Evolutionary conservation across 2,329 filamentous ascomycete genomes (phyloP).

Genomic region (Reticulascus tulasneorum): DNA sequence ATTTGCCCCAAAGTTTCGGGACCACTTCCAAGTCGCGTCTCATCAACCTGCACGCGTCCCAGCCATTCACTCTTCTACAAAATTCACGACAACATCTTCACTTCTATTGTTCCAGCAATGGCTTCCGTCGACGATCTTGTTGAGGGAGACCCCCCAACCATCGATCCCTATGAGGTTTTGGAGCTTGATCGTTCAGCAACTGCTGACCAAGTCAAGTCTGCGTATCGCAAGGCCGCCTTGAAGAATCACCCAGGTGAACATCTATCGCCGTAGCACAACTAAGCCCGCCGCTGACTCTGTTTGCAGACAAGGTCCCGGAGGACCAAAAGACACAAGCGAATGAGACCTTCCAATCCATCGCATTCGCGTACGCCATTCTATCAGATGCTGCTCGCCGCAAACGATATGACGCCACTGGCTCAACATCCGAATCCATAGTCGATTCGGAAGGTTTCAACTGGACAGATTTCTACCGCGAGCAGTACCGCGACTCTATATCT

Average conservation of each 20-base stretch:
- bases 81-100: background rate
- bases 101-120: slow-evolving; percentile 5
- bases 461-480: slow-evolving; percentile 82
- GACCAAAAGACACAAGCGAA: slow-evolving; percentile 70
- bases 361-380: slow-evolving; percentile 90
- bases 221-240: slow-evolving; percentile 87
- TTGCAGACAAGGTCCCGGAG: slow-evolving; percentile 68
- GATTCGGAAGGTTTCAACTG: slow-evolving; percentile 83
- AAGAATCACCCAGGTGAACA: slow-evolving; percentile 75
- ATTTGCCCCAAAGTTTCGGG: too few relatives aligned
- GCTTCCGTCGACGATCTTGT: slow-evolving; percentile 43
- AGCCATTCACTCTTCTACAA: background rate
- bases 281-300: background rate
- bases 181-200: slow-evolving; percentile 67
- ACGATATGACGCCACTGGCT: slow-evolving; percentile 87
- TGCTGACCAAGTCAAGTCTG: slow-evolving; percentile 75
- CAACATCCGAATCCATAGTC: slow-evolving; percentile 76
- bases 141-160: slow-evolving; percentile 56
- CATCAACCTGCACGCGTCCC: slow-evolving; percentile 5
- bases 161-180: slow-evolving; percentile 79
- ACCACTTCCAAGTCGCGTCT: slow-evolving; percentile 15
- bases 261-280: background rate
- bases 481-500: slow-evolving; percentile 75
- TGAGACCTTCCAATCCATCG: slow-evolving; percentile 80
- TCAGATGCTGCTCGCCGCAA: slow-evolving; percentile 76